Percentiles rank a stretch among this genome's conserved stretches.
Evolutionary conservation across 306 rosid species (phyloP).

Genomic region (Corylus americana): DNA sequence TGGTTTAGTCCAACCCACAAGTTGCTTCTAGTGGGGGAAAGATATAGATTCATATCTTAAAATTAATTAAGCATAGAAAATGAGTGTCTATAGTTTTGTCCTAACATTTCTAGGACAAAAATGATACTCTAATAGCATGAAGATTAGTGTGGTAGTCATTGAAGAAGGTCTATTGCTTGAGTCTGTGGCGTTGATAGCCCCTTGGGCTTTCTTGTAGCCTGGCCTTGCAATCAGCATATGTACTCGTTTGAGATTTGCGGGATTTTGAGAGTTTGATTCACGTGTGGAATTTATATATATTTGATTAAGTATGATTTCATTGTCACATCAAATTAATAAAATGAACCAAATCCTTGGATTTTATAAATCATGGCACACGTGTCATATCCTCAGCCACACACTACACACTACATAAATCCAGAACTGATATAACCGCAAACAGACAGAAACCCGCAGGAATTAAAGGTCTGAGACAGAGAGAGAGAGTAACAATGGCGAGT

Average conservation of each 20-base stretch:
- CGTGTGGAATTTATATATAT: no score
- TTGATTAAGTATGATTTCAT: no score
- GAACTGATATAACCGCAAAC: no score
- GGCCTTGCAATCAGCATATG: not conserved
- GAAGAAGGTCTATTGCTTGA: not conserved
- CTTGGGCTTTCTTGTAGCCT: slow-evolving; percentile 15
- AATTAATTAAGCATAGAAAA: not conserved
- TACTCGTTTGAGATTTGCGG: not conserved
- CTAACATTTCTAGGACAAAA: not conserved
- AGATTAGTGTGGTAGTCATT: not conserved
- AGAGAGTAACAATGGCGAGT: not conserved
- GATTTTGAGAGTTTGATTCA: not conserved
- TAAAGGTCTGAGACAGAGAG: not conserved
- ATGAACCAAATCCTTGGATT: no score
- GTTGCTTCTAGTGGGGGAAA: slow-evolving; percentile 18
- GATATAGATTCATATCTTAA: not conserved
- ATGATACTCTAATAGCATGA: not conserved
- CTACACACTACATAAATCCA: no score
- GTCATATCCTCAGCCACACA: not conserved
- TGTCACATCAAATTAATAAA: no score
- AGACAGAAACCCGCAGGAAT: not conserved
- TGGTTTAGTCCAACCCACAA: slow-evolving; percentile 34
- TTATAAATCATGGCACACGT: no score
- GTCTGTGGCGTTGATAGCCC: slow-evolving; percentile 19
- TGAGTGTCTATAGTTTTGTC: not conserved